A percentile compares a stretch with the other conserved stretches of the same genome.
Evolutionary conservation across 352 stramenopile genomes (phyloP).

Genomic region (Phytophthora niederhauseri): DNA sequence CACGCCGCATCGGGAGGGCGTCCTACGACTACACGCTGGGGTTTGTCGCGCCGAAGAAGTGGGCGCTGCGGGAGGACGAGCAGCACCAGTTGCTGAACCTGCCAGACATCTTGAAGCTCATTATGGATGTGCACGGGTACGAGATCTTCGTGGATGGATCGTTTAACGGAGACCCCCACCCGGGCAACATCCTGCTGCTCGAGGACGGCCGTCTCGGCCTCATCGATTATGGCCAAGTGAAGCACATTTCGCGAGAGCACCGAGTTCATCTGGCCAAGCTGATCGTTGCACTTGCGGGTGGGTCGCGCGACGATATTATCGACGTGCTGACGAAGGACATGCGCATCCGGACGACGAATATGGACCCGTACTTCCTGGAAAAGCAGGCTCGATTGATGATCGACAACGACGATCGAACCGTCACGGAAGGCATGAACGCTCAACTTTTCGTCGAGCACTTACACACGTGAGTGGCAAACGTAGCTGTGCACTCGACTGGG

Average conservation of each 20-base stretch:
- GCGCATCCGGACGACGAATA: conserved; percentile 75
- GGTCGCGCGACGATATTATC: conserved; percentile 77
- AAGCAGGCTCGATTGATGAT: conserved; percentile 88
- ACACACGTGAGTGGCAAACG: conserved; percentile 58
- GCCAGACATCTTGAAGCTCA: conserved; percentile 79
- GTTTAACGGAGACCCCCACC: conserved; percentile 93
- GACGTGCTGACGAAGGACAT: conserved; percentile 78
- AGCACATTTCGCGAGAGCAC: conserved; percentile 77
- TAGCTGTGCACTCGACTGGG: background rate
- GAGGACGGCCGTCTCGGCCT: conserved; percentile 89
- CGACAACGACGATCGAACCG: conserved; percentile 80
- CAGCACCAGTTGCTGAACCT: conserved; percentile 78
- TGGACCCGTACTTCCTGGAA: conserved; percentile 84
- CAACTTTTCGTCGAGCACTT: conserved; percentile 88
- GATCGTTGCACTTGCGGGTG: conserved; percentile 83
- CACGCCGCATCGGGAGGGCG: conserved; percentile 40
- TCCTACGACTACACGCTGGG: conserved; percentile 91
- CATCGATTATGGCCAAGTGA: conserved; percentile 94
- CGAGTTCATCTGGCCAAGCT: conserved; percentile 79
- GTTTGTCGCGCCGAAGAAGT: conserved; percentile 65
- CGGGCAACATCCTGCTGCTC: conserved; percentile 92
- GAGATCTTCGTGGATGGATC: conserved; percentile 93
- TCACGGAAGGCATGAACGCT: conserved; percentile 87
- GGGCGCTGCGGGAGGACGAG: conserved; percentile 38
- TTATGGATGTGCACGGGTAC: conserved; percentile 92